Conservation (phyloP, 2,329 filamentous ascomycete genomes). For the Claviceps pusilla region DNA sequence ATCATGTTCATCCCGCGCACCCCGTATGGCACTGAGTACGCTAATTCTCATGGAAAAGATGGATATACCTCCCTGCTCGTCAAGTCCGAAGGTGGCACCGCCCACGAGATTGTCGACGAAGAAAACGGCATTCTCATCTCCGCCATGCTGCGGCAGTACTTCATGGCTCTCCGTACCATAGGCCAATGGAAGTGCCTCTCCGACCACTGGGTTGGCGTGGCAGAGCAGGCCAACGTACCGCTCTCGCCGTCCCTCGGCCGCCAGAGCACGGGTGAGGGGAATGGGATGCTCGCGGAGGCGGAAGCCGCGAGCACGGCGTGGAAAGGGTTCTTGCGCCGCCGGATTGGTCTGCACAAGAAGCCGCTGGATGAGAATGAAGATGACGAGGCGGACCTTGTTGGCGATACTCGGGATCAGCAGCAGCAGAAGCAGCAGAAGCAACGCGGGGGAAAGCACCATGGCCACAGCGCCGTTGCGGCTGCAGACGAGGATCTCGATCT, state of each 20-base stretch:
- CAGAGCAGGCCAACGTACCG: constrained; percentile 40
- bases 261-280: not conserved
- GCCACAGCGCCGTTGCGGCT: constrained; percentile 6
- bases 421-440: not conserved
- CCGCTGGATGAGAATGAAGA: constrained; percentile 26
- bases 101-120: constrained; percentile 66
- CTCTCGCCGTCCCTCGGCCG: constrained; percentile 13
- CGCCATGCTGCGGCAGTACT: constrained; percentile 78
- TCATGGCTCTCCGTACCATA: constrained; percentile 69
- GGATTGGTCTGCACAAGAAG: constrained; percentile 19
- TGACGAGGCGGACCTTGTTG: constrained; percentile 22
- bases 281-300: constrained; percentile 1
- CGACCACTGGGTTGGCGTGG: constrained; percentile 52
- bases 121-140: constrained; percentile 80
- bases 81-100: constrained; percentile 57
- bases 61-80: constrained; percentile 67
- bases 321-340: constrained; percentile 21
- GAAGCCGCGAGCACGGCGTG: constrained; percentile 15
- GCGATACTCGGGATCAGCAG: not conserved
- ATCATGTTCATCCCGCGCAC: too few species aligned
- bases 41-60: constrained; percentile 28
- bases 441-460: not conserved
- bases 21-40: too few species aligned
- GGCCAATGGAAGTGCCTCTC: constrained; percentile 66
- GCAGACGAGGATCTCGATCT: constrained; percentile 23